Conservation (phyloP, 805 yeast genomes). For the Starmerella floricola region DNA sequence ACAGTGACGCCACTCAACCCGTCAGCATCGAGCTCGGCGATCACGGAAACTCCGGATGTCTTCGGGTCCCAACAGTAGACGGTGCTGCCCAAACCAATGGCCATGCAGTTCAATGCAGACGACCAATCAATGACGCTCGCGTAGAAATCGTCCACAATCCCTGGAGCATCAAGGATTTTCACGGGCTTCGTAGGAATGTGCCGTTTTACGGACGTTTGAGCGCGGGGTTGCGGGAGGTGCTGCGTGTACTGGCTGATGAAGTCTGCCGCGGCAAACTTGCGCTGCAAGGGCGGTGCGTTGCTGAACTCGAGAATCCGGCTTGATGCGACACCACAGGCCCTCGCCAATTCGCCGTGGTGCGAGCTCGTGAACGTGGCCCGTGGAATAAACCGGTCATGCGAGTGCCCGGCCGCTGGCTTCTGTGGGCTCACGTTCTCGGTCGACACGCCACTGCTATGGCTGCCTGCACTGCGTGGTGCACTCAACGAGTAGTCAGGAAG, state of each 20-base stretch:
- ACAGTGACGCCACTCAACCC: slow-evolving; percentile 35
- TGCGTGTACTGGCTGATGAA: slow-evolving; percentile 13
- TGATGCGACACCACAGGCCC: slow-evolving; percentile 63
- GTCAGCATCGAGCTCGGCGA: slow-evolving; percentile 22
- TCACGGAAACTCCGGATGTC: slow-evolving; percentile 64
- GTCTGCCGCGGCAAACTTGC: slow-evolving; percentile 11
- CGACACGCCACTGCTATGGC: no score
- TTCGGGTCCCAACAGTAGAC: slow-evolving; percentile 90
- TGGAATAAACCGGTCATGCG: slow-evolving; percentile 4
- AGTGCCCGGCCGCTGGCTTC: background rate
- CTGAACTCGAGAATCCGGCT: slow-evolving; percentile 75
- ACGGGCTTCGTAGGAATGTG: slow-evolving; percentile 81
- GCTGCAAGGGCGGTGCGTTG: slow-evolving; percentile 54
- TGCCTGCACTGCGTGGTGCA: background rate
- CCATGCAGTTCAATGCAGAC: slow-evolving; percentile 52
- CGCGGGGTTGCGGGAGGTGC: slow-evolving; percentile 18
- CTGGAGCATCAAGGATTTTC: slow-evolving; percentile 92
- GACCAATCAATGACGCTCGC: slow-evolving; percentile 85
- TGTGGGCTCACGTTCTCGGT: background rate
- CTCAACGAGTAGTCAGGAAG: background rate
- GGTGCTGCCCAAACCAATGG: slow-evolving; percentile 73
- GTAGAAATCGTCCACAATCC: slow-evolving; percentile 84
- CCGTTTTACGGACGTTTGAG: slow-evolving; percentile 29
- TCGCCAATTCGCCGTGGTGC: slow-evolving; percentile 1
- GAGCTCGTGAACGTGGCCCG: background rate